These are phyloP conservation scores for Myriosclerotinia curreyana DNA, from an alignment of 2,329 filamentous ascomycete species.

Conservation along the genomic window DNA sequence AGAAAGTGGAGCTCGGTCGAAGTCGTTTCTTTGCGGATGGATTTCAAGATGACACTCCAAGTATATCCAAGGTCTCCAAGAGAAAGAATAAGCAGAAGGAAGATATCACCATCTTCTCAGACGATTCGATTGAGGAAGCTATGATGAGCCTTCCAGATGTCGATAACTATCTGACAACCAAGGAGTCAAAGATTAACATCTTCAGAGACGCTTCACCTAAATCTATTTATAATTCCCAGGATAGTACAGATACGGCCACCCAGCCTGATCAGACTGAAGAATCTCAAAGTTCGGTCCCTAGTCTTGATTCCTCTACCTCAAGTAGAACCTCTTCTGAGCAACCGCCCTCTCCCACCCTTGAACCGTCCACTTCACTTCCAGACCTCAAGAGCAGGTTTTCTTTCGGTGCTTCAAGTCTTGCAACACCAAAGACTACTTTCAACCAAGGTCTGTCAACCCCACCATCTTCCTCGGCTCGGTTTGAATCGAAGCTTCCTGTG, in stretches of 20 bases:
- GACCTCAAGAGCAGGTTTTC: slow-evolving; percentile 31
- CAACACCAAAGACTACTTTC: slow-evolving; percentile 27
- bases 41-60: slow-evolving; percentile 42
- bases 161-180: slow-evolving; percentile 26
- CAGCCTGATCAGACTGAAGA: slow-evolving; percentile 5
- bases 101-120: slow-evolving; percentile 50
- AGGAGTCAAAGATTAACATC: slow-evolving; percentile 30
- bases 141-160: slow-evolving; percentile 46
- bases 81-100: slow-evolving; percentile 45
- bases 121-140: slow-evolving; percentile 50
- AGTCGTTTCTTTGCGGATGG: slow-evolving; percentile 49
- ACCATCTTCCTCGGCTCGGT: slow-evolving; percentile 26
- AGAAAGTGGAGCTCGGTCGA: slow-evolving; percentile 39
- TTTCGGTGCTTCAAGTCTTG: slow-evolving; percentile 24
- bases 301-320: slow-evolving; percentile 30
- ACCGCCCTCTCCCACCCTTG: slow-evolving; percentile 29
- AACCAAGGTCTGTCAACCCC: slow-evolving; percentile 28
- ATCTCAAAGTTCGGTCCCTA: slow-evolving; percentile 30
- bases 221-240: slow-evolving; percentile 6
- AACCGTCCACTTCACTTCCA: background rate
- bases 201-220: slow-evolving; percentile 23
- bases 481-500: slow-evolving; percentile 35
- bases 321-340: slow-evolving; percentile 30
- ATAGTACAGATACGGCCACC: slow-evolving; percentile 1
- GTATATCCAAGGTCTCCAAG: slow-evolving; percentile 38